These are phyloP conservation scores for Trematosphaeria pertusa DNA, from an alignment of 2,329 filamentous ascomycete species.

Conservation along the genomic window DNA sequence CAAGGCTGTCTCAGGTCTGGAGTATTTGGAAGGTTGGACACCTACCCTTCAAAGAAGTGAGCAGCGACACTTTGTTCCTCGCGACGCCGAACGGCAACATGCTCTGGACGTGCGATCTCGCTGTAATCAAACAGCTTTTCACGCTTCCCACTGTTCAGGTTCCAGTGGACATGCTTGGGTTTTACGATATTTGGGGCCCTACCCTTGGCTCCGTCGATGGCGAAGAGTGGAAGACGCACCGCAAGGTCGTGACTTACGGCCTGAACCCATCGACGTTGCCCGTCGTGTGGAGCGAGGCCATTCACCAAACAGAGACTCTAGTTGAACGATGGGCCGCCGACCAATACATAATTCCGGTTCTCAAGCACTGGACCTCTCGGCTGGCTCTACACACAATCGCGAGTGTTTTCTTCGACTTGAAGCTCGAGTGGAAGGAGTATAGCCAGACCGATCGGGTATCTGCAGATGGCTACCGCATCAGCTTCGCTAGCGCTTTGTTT, in stretches of 20 bases:
- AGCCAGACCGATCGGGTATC: background rate
- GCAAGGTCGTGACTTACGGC: constrained; percentile 11
- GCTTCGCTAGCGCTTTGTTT: constrained; percentile 15
- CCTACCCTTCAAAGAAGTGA: constrained; percentile 9
- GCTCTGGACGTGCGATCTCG: constrained; percentile 14
- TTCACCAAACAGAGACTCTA: constrained; percentile 13
- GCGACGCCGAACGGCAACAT: constrained; percentile 13
- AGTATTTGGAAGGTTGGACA: constrained; percentile 1
- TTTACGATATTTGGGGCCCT: constrained; percentile 19
- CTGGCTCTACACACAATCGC: constrained; percentile 17
- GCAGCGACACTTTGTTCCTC: constrained; percentile 12
- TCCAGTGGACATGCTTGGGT: constrained; percentile 15
- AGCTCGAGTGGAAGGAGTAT: constrained; percentile 14
- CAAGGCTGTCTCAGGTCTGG: background rate
- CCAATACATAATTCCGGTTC: background rate
- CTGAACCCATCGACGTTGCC: constrained; percentile 8
- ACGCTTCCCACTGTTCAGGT: constrained; percentile 6
- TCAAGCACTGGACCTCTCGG: constrained; percentile 11
- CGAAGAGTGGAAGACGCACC: constrained; percentile 15
- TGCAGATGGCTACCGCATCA: background rate
- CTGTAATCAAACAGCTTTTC: constrained; percentile 14
- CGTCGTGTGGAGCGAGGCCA: constrained; percentile 14
- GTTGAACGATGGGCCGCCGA: constrained; percentile 6
- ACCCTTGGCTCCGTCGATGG: constrained; percentile 18
- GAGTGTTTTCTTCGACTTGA: constrained; percentile 12